Base-by-base conservation (phyloP, 352 stramenopile genomes). In the Pythium rishiriense region DNA sequence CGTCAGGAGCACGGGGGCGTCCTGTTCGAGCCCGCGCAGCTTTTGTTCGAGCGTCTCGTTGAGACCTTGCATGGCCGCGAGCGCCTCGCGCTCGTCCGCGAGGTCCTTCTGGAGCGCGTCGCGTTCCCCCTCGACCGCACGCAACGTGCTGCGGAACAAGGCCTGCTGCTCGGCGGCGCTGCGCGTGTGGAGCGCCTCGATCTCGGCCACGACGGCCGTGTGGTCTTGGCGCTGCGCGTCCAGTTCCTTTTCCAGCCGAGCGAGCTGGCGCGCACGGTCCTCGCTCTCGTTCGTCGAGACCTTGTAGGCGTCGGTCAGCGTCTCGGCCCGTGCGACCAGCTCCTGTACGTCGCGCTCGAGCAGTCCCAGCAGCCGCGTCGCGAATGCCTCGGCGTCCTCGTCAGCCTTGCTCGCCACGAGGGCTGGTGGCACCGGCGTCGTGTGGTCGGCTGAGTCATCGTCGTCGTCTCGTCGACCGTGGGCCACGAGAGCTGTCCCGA, bases 101-200 rank as follows among this genome's bases (percentile, higher is more conserved):
- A 91, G 45, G 14, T 70, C 66, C n/a, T 53, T 46, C 8, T 65
- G 39, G 9, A 89, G 39, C 9, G 51, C 39, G 10, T 54, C 35
- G n/a, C 74, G 74, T n/a, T 90, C 77, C 10, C 17, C 64, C 22
- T 88, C 77, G 9, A 81, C 33, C 8, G 82, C 75, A 5, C 33
- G 42, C 12, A 78, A 24, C 0, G 66, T 63, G 11, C 72, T 50
- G 1, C 73, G 69, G 29, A 76, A 79, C 24, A 70, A 73, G 19
- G 54, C 11, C 41, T 86, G 79, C 37, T 84, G 73, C 50, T 88
- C 78, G 1, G 72, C 39, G 0, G 73, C 29, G 21, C 66, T 79
- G 15, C 75, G 66, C 7, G 19, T 45, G 37, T 90, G 81, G 0
- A 84, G 58, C 8, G 60, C 45, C 55, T 88, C 77, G 19, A 88